A percentile compares a stretch with the other conserved stretches of the same genome.
Conservation (phyloP, 2,329 filamentous ascomycete species). For the Aspergillus piperis region DNA sequence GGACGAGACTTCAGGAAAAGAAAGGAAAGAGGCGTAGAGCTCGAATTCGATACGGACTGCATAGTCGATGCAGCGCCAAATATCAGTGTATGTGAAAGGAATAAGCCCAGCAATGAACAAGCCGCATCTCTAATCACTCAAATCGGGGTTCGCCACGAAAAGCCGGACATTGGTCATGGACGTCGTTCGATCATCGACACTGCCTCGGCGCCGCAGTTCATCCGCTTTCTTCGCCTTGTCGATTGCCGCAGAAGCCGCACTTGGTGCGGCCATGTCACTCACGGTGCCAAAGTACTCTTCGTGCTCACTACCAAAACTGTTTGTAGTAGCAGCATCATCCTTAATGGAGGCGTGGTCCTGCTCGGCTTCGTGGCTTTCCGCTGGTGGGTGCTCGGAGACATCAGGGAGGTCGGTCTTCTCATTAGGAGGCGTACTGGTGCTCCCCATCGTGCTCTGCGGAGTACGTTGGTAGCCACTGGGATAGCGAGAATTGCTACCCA, state of each 20-base stretch:
- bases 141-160: conserved; percentile 52
- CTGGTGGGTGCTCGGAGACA: conserved; percentile 42
- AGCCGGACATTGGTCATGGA: conserved; percentile 50
- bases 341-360: conserved; percentile 28
- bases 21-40: not conserved
- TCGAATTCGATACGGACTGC: not conserved
- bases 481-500: conserved; percentile 49
- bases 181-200: conserved; percentile 51
- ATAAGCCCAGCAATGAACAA: not conserved
- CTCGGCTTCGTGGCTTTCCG: conserved; percentile 31
- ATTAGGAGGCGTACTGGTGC: conserved; percentile 56
- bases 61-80: not conserved
- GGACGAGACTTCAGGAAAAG: not conserved
- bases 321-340: conserved; percentile 32
- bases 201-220: conserved; percentile 49
- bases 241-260: conserved; percentile 39
- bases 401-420: conserved; percentile 45
- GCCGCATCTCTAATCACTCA: conserved; percentile 37
- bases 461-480: conserved; percentile 48
- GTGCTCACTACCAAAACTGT: conserved; percentile 40
- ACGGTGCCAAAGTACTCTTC: conserved; percentile 59
- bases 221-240: conserved; percentile 46
- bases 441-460: conserved; percentile 48
- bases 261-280: conserved; percentile 52
- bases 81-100: not conserved